phyloP scores from a whole-genome alignment of 768 basidiomycete genomes.

The Phaffia tasmanica region DNA sequence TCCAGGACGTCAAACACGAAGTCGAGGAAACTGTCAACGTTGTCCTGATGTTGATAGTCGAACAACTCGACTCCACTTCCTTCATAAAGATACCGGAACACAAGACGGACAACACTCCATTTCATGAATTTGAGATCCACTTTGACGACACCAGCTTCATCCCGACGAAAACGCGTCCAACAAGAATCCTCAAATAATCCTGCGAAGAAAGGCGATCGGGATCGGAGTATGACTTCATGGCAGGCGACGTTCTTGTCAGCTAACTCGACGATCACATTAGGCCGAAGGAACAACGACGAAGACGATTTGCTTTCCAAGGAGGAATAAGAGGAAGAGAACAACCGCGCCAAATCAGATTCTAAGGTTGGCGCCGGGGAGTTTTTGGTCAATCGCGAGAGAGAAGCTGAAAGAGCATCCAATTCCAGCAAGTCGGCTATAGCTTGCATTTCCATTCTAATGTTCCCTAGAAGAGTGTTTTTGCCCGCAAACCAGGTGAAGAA shows the following conservation, averaged over 20 bases:
- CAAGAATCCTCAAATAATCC: slow-evolving; percentile 69
- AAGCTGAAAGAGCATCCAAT: slow-evolving; percentile 47
- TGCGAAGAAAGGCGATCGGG: slow-evolving; percentile 71
- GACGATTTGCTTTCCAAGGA: not conserved
- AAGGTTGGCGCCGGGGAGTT: slow-evolving; percentile 46
- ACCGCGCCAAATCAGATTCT: slow-evolving; percentile 43
- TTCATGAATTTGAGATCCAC: slow-evolving; percentile 61
- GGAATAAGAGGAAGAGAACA: slow-evolving; percentile 42
- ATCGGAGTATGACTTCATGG: slow-evolving; percentile 66
- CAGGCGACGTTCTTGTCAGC: slow-evolving; percentile 53
- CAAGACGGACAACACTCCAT: slow-evolving; percentile 64
- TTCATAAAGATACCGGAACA: slow-evolving; percentile 65
- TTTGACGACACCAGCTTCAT: slow-evolving; percentile 46
- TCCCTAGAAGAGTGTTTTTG: slow-evolving; percentile 38
- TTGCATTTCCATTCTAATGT: slow-evolving; percentile 56
- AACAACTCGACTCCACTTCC: slow-evolving; percentile 61
- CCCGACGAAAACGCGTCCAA: slow-evolving; percentile 63
- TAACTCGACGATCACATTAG: slow-evolving; percentile 61
- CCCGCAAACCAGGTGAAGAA: slow-evolving; percentile 37
- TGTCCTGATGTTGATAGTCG: slow-evolving; percentile 54
- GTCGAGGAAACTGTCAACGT: slow-evolving; percentile 64
- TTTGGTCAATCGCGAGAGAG: slow-evolving; percentile 55
- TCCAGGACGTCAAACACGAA: slow-evolving; percentile 79
- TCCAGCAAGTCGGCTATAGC: slow-evolving; percentile 50
- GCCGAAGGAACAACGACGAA: slow-evolving; percentile 4